A percentile compares a stretch with the other conserved stretches of the same genome.
phyloP scores from a whole-genome alignment of 2,329 filamentous ascomycete genomes.

The Polychaeton citri region DNA sequence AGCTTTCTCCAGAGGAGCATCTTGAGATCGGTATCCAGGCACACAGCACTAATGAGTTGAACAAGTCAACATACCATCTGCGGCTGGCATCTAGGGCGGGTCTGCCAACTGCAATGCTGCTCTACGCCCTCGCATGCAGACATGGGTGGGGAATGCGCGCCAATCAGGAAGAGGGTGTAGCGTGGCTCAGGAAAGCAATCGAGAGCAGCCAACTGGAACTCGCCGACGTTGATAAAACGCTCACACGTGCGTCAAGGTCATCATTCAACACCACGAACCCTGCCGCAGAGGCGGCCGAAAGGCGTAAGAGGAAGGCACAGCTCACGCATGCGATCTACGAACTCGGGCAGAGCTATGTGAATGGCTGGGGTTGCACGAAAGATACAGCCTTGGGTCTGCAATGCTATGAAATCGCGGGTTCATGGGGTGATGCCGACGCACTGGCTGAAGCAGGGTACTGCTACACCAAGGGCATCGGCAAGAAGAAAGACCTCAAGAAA shows the following conservation, averaged over 20 bases:
- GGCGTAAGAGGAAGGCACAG: constrained; percentile 76
- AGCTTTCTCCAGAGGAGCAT: constrained; percentile 76
- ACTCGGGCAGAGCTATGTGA: constrained; percentile 90
- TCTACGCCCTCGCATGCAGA: constrained; percentile 87
- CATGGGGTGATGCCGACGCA: constrained; percentile 91
- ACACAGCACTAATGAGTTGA: constrained; percentile 74
- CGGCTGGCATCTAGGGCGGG: constrained; percentile 76
- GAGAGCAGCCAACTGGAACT: constrained; percentile 45
- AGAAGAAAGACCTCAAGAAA: constrained; percentile 92
- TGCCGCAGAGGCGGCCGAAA: constrained; percentile 50
- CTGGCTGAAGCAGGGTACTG: constrained; percentile 91
- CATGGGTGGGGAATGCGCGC: constrained; percentile 97
- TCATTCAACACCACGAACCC: constrained; percentile 27
- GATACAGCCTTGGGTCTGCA: constrained; percentile 77
- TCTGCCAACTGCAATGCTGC: constrained; percentile 84
- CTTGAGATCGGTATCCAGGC: constrained; percentile 79
- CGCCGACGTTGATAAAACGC: constrained; percentile 7
- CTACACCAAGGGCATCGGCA: constrained; percentile 84
- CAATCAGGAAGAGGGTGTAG: constrained; percentile 77
- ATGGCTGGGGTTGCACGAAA: constrained; percentile 93
- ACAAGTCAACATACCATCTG: constrained; percentile 92
- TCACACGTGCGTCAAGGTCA: constrained; percentile 5
- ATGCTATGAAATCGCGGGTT: constrained; percentile 92
- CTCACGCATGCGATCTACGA: constrained; percentile 95
- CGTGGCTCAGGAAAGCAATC: constrained; percentile 84